These are phyloP conservation scores for Cruciata laevipes DNA, from an alignment of 257 asterid genomes.

Conservation along the genomic window DNA sequence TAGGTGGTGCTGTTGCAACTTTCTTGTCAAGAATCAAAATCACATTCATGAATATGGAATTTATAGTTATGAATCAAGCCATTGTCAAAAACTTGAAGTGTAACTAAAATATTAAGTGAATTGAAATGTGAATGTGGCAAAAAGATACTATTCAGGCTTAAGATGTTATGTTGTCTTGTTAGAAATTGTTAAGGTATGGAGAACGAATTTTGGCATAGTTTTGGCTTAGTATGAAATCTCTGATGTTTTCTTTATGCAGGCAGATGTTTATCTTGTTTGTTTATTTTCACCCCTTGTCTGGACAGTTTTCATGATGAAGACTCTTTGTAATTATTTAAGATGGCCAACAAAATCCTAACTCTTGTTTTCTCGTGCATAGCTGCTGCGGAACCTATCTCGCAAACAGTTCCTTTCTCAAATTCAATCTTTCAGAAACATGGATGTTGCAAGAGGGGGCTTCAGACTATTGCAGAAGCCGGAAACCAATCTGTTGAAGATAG, in stretches of 20 bases:
- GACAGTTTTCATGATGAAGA: background rate
- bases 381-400: conserved; percentile 35
- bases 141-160: background rate
- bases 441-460: conserved; percentile 34
- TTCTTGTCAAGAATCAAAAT: background rate
- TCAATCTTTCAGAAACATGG: conserved; percentile 28
- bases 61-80: background rate
- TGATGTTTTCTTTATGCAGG: background rate
- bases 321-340: background rate
- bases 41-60: background rate
- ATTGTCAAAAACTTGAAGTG: background rate
- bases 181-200: background rate
- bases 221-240: background rate
- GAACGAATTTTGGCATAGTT: background rate
- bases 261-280: background rate
- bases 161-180: background rate
- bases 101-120: background rate
- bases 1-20: background rate
- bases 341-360: background rate
- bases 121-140: background rate
- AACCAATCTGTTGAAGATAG: conserved; percentile 21
- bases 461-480: conserved; percentile 32
- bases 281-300: background rate
- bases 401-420: conserved; percentile 30
- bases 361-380: background rate